Conservation (phyloP, 805 yeast species). For the Saccharomycopsis sp. region DNA sequence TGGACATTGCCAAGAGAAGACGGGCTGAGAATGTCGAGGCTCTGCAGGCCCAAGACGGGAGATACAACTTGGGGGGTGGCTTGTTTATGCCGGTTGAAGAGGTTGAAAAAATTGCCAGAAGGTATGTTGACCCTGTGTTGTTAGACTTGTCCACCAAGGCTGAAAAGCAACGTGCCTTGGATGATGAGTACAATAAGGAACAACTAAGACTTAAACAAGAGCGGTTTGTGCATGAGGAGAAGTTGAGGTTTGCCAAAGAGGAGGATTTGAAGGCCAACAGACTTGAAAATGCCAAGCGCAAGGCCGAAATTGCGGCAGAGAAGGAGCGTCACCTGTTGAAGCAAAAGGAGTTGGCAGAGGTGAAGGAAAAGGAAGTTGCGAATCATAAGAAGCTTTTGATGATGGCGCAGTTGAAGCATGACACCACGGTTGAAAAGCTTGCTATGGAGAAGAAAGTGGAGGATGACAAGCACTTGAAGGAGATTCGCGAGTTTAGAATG, state of each 20-base stretch:
- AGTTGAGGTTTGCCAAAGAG: conserved; percentile 5
- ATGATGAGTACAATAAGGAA: conserved; percentile 30
- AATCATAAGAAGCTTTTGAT: conserved; percentile 15
- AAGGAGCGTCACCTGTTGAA: conserved; percentile 11
- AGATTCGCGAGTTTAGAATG: conserved; percentile 13
- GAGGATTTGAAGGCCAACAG: conserved; percentile 8
- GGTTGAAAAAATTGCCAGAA: conserved; percentile 68
- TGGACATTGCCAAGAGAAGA: conserved; percentile 66
- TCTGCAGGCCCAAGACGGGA: conserved; percentile 1
- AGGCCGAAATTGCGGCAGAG: conserved; percentile 6
- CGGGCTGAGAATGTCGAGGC: conserved; percentile 38
- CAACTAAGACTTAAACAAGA: conserved; percentile 17
- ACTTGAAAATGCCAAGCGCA: conserved; percentile 6
- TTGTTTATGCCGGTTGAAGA: conserved; percentile 65
- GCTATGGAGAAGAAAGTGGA: conserved; percentile 9
- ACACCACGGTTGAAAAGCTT: conserved; percentile 12
- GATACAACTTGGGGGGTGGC: conserved; percentile 76
- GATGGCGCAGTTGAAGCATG: conserved; percentile 16
- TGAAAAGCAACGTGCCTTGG: conserved; percentile 51
- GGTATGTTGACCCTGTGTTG: conserved; percentile 76
- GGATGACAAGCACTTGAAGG: conserved; percentile 10
- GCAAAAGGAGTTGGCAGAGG: conserved; percentile 14
- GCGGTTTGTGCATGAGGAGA: conserved; percentile 12
- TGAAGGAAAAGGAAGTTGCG: conserved; percentile 15
- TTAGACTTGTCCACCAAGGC: conserved; percentile 66